phyloP scores from a whole-genome alignment of 2,329 filamentous ascomycete genomes.

The Microsporum ferrugineum region DNA sequence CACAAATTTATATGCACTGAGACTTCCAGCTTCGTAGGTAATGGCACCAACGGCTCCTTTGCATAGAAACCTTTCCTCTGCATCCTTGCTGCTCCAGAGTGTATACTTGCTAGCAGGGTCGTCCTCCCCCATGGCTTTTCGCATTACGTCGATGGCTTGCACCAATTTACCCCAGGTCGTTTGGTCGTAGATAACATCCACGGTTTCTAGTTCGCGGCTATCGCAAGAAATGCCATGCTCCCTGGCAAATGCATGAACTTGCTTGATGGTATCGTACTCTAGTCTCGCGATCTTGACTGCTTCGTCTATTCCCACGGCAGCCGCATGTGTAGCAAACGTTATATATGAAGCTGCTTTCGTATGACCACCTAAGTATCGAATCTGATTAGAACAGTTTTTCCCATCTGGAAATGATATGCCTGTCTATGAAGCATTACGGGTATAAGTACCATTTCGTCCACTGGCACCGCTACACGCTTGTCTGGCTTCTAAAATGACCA shows the following conservation, averaged over 20 bases:
- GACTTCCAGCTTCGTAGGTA: slow-evolving; percentile 36
- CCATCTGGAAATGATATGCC: neutral
- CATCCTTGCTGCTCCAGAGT: slow-evolving; percentile 35
- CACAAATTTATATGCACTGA: slow-evolving; percentile 32
- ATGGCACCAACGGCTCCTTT: slow-evolving; percentile 38
- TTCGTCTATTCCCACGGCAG: slow-evolving; percentile 36
- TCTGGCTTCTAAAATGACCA: slow-evolving; percentile 34
- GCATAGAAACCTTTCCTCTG: slow-evolving; percentile 32
- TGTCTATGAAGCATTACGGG: neutral
- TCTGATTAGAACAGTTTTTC: neutral
- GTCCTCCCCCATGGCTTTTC: slow-evolving; percentile 31
- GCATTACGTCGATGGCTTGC: slow-evolving; percentile 37
- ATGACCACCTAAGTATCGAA: slow-evolving; percentile 29
- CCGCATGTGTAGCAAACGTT: slow-evolving; percentile 40
- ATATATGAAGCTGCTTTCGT: slow-evolving; percentile 43
- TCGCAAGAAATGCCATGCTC: slow-evolving; percentile 42
- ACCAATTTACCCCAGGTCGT: slow-evolving; percentile 31
- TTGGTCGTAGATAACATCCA: slow-evolving; percentile 48
- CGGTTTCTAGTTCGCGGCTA: slow-evolving; percentile 40
- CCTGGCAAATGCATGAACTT: slow-evolving; percentile 44
- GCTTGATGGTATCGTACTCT: slow-evolving; percentile 43
- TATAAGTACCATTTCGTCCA: slow-evolving; percentile 12
- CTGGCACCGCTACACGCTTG: slow-evolving; percentile 15
- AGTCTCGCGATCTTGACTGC: slow-evolving; percentile 43
- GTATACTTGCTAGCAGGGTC: slow-evolving; percentile 36